phyloP scores from a whole-genome alignment of 164 flowering plant species.

The Cinnamomum micranthum region DNA sequence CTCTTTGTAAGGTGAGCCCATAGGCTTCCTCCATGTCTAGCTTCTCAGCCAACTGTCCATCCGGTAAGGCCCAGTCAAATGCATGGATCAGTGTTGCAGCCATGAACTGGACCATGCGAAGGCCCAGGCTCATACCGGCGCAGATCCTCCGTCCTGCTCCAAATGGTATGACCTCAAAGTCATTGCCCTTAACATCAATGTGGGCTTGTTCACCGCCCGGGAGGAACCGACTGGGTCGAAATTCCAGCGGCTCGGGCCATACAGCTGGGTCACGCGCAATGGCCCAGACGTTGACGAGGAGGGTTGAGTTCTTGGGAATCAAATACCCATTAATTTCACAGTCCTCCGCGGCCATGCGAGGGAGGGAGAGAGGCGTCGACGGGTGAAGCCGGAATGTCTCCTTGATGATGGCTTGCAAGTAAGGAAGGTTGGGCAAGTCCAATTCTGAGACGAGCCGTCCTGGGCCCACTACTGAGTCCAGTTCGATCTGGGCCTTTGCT shows the following conservation, averaged over 20 bases:
- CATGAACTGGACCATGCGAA: slow-evolving; percentile 63
- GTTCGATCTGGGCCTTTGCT: slow-evolving; percentile 44
- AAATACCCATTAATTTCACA: slow-evolving; percentile 69
- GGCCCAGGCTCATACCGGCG: slow-evolving; percentile 69
- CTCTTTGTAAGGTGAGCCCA: slow-evolving; percentile 74
- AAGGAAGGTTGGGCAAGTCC: slow-evolving; percentile 51
- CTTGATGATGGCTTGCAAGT: slow-evolving; percentile 66
- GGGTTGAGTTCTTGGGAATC: slow-evolving; percentile 65
- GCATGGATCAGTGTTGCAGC: slow-evolving; percentile 65
- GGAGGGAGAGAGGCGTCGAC: slow-evolving; percentile 78
- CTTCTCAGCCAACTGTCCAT: slow-evolving; percentile 42
- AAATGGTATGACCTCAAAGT: slow-evolving; percentile 77
- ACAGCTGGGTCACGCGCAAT: slow-evolving; percentile 64
- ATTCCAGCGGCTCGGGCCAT: slow-evolving; percentile 67
- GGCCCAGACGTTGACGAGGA: slow-evolving; percentile 80
- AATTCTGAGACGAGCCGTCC: slow-evolving; percentile 54
- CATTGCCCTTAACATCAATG: slow-evolving; percentile 61
- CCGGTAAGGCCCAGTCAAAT: slow-evolving; percentile 55
- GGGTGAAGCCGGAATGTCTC: slow-evolving; percentile 89
- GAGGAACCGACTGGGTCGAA: slow-evolving; percentile 67
- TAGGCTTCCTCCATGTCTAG: slow-evolving; percentile 79
- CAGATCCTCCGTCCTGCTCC: slow-evolving; percentile 92
- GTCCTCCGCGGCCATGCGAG: slow-evolving; percentile 50
- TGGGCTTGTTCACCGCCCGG: slow-evolving; percentile 53
- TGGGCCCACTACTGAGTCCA: slow-evolving; percentile 66